phyloP scores from a whole-genome alignment of 371 early-diverging fungal species.

The Mucor irregularis region DNA sequence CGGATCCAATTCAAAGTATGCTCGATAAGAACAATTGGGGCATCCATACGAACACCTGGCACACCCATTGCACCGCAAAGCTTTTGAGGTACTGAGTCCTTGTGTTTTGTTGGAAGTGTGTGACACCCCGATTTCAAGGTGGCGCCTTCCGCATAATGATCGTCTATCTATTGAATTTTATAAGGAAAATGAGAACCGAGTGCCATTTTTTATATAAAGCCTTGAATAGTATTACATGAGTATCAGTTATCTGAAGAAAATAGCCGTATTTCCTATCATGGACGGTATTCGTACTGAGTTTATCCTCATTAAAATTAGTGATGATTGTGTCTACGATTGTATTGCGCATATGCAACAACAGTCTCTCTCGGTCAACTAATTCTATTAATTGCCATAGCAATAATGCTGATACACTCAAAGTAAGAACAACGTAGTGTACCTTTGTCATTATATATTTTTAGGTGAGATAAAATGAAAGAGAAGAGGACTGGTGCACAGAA shows the following conservation, averaged over 20 bases:
- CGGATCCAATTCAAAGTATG: slow-evolving; percentile 69
- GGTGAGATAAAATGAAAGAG: background rate
- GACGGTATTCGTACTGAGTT: background rate
- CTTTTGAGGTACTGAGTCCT: background rate
- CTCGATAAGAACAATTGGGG: slow-evolving; percentile 63
- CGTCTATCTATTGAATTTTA: slow-evolving; percentile 38
- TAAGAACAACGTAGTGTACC: background rate
- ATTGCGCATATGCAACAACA: slow-evolving; percentile 3
- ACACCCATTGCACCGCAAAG: slow-evolving; percentile 42
- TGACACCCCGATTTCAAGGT: slow-evolving; percentile 57
- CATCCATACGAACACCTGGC: slow-evolving; percentile 66
- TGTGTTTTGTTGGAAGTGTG: slow-evolving; percentile 14
- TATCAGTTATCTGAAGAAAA: slow-evolving; percentile 76
- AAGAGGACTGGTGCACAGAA: too few relatives aligned
- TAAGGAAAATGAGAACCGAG: background rate
- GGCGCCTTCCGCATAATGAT: slow-evolving; percentile 51
- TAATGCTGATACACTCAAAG: background rate
- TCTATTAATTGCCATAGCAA: slow-evolving; percentile 3
- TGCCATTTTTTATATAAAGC: background rate
- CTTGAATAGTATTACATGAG: slow-evolving; percentile 49
- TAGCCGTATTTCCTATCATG: slow-evolving; percentile 31
- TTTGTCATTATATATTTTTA: background rate
- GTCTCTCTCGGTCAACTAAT: background rate
- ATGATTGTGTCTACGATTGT: too few relatives aligned
- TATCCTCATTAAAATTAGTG: too few relatives aligned